phyloP scores from a whole-genome alignment of 805 yeast species.

The Hermanozyma aechmeae region DNA sequence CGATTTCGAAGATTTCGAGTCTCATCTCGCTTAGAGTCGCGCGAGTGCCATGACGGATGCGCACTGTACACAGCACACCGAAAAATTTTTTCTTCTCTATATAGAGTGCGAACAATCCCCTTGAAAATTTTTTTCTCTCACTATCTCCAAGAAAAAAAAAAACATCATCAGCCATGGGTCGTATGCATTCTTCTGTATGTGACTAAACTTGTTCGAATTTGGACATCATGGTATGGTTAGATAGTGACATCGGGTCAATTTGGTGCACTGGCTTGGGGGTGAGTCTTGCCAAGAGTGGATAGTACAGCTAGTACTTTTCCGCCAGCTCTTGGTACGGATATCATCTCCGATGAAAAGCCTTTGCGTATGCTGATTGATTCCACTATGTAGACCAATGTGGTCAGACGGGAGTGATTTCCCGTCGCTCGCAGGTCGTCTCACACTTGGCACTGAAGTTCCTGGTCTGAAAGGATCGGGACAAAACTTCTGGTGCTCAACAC shows the following conservation, averaged over 20 bases:
- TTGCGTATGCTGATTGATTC: constrained; percentile 49
- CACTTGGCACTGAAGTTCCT: no score
- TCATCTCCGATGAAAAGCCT: no score
- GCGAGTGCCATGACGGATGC: constrained; percentile 3
- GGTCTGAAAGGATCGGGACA: no score
- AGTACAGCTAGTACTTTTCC: not conserved
- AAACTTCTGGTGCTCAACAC: no score
- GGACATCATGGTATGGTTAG: constrained; percentile 12
- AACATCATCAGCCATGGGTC: constrained; percentile 84
- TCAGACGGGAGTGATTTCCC: not conserved
- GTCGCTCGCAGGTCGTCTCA: not conserved
- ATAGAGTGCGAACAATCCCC: constrained; percentile 2
- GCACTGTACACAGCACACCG: constrained; percentile 3
- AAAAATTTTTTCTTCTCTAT: constrained; percentile 13
- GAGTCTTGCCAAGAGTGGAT: constrained; percentile 22
- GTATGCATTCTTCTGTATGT: constrained; percentile 98
- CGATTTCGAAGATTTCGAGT: constrained; percentile 54
- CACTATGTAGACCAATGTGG: constrained; percentile 28
- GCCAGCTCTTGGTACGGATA: constrained; percentile 6
- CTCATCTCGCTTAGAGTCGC: constrained; percentile 5
- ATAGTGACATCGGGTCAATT: constrained; percentile 15
- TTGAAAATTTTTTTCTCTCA: constrained; percentile 6
- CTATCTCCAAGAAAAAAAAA: constrained; percentile 8
- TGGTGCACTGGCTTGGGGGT: constrained; percentile 14
- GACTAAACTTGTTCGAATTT: constrained; percentile 11